phyloP scores from a whole-genome alignment of 169 alveolate genomes.

The Plasmodium coatneyi region DNA sequence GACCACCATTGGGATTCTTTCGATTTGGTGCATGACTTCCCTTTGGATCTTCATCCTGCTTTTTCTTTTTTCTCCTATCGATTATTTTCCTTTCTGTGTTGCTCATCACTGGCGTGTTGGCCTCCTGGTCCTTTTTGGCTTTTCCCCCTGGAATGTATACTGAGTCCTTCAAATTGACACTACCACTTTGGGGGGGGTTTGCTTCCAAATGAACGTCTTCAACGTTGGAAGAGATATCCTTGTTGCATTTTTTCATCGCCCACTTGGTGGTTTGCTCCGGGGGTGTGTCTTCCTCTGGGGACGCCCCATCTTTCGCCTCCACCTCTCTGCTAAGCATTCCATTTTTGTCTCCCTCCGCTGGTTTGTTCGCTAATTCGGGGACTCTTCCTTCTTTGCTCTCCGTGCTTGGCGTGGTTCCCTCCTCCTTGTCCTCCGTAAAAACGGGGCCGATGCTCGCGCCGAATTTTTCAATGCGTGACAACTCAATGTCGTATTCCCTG shows the following conservation, averaged over 20 bases:
- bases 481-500: constrained; percentile 78
- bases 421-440: constrained; percentile 33
- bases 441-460: constrained; percentile 81
- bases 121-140: neutral
- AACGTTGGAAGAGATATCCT: neutral
- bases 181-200: neutral
- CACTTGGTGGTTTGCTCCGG: neutral
- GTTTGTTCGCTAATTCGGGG: neutral
- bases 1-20: neutral
- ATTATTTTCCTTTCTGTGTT: neutral
- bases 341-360: neutral
- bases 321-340: neutral
- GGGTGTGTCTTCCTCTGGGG: neutral
- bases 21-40: neutral
- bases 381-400: neutral
- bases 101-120: neutral
- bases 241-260: neutral
- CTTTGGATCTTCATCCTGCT: neutral
- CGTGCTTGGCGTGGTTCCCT: neutral
- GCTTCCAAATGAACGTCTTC: neutral
- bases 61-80: neutral
- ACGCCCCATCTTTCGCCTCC: neutral
- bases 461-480: constrained; percentile 79
- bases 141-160: neutral
- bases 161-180: neutral